Conservation (phyloP, 2,329 filamentous ascomycete species). For the Pezicula rhizophila region DNA sequence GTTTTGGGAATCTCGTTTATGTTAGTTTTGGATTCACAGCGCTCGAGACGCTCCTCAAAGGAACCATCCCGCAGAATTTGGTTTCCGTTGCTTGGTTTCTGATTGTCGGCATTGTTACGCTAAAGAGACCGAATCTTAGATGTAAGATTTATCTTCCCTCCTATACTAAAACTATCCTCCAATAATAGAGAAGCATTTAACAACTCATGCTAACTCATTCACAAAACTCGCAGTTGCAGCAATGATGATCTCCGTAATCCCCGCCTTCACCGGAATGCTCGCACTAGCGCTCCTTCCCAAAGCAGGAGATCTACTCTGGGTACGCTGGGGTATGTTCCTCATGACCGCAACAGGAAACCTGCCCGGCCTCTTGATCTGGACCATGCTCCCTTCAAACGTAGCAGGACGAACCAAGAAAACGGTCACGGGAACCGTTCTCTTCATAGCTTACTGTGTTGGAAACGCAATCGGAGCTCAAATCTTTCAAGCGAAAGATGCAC, state of each 20-base stretch:
- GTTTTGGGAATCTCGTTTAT: conserved; percentile 28
- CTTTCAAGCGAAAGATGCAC: conserved; percentile 42
- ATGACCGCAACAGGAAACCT: conserved; percentile 23
- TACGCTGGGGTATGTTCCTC: conserved; percentile 29
- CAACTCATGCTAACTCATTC: conserved; percentile 14
- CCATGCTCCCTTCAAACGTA: conserved; percentile 22
- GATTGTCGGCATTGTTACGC: neutral
- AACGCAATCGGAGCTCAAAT: conserved; percentile 52
- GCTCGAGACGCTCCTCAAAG: conserved; percentile 28
- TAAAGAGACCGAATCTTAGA: neutral
- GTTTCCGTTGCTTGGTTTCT: conserved; percentile 14
- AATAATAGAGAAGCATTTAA: too few relatives aligned
- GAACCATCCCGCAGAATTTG: conserved; percentile 26
- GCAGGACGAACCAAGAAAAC: conserved; percentile 41
- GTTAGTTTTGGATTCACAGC: conserved; percentile 28
- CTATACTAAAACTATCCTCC: too few relatives aligned
- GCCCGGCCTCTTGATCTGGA: conserved; percentile 28
- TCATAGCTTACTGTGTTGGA: conserved; percentile 41
- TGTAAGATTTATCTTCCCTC: neutral
- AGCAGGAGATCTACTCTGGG: conserved; percentile 21
- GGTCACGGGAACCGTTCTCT: conserved; percentile 39
- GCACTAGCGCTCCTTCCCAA: conserved; percentile 25
- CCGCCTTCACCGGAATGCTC: conserved; percentile 15
- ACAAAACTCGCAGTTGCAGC: neutral
- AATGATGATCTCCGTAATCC: neutral